Conservation (phyloP, 2,329 filamentous ascomycete species). For the Cladosporium colombiae region DNA sequence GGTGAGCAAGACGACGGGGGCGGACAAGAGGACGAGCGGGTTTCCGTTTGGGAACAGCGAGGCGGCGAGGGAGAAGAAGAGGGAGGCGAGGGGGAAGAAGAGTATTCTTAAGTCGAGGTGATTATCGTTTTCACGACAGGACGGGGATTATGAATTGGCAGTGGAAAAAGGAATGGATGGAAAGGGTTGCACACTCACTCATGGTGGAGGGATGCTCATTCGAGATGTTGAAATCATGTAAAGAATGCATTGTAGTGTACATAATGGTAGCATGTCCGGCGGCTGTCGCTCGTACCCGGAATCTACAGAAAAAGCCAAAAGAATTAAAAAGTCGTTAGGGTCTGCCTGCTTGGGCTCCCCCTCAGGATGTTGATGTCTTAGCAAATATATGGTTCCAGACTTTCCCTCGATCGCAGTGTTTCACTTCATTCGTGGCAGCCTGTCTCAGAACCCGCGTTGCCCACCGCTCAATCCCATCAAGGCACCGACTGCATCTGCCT, state of each 20-base stretch:
- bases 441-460: background rate
- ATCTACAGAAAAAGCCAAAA: background rate
- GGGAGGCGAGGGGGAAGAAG: slow-evolving; percentile 29
- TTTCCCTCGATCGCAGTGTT: background rate
- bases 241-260: slow-evolving; percentile 7
- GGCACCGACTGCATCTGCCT: slow-evolving; percentile 32
- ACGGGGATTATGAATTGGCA: background rate
- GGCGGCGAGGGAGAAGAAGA: slow-evolving; percentile 35
- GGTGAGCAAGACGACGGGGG: slow-evolving; percentile 64
- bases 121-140: background rate
- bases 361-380: background rate
- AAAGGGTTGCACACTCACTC: background rate
- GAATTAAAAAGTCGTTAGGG: slow-evolving; percentile 13
- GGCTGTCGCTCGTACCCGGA: slow-evolving; percentile 12
- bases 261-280: slow-evolving; percentile 7
- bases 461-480: slow-evolving; percentile 29
- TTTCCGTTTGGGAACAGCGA: slow-evolving; percentile 64
- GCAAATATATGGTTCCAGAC: background rate
- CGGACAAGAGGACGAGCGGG: slow-evolving; percentile 65
- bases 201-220: background rate
- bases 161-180: background rate
- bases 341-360: background rate
- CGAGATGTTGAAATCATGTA: background rate
- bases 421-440: background rate
- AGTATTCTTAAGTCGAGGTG: slow-evolving; percentile 28